Conservation (phyloP, 345 rosid genomes). For the Draba incana region DNA sequence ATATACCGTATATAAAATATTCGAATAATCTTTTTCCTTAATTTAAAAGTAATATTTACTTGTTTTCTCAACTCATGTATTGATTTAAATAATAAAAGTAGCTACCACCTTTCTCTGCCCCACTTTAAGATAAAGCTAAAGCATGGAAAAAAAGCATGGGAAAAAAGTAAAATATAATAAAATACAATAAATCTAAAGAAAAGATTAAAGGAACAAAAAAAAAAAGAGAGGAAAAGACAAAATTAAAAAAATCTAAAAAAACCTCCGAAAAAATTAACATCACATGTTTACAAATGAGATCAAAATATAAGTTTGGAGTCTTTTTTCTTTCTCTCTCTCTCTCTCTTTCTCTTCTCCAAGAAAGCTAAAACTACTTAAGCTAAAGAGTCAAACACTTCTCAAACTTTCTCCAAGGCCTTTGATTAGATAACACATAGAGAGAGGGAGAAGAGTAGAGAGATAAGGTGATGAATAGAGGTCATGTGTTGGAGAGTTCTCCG, state of each 20-base stretch:
- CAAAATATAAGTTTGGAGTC: constrained; percentile 31
- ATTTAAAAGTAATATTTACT: constrained; percentile 21
- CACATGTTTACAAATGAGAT: constrained; percentile 40
- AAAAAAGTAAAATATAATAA: constrained; percentile 53
- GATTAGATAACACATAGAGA: constrained; percentile 46
- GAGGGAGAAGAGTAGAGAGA: constrained; percentile 30
- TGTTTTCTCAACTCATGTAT: constrained; percentile 33
- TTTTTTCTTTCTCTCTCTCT: constrained; percentile 23
- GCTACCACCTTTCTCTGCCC: constrained; percentile 68
- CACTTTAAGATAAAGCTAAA: constrained; percentile 91
- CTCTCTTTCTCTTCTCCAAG: constrained; percentile 29
- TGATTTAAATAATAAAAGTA: constrained; percentile 48
- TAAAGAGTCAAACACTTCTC: constrained; percentile 47
- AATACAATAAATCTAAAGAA: constrained; percentile 35
- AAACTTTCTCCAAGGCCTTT: constrained; percentile 55
- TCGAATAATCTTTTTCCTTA: constrained; percentile 37
- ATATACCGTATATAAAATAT: constrained; percentile 40
- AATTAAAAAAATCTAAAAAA: constrained; percentile 27
- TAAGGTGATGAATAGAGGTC: constrained; percentile 64
- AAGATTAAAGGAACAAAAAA: constrained; percentile 40
- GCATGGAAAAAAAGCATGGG: constrained; percentile 46
- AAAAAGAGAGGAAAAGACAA: constrained; percentile 46
- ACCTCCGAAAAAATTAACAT: constrained; percentile 23
- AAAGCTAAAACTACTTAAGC: constrained; percentile 52
- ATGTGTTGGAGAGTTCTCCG: constrained; percentile 71